Evolutionary conservation across 768 basidiomycete species (phyloP).

Genomic region (Auriscalpium vulgare): DNA sequence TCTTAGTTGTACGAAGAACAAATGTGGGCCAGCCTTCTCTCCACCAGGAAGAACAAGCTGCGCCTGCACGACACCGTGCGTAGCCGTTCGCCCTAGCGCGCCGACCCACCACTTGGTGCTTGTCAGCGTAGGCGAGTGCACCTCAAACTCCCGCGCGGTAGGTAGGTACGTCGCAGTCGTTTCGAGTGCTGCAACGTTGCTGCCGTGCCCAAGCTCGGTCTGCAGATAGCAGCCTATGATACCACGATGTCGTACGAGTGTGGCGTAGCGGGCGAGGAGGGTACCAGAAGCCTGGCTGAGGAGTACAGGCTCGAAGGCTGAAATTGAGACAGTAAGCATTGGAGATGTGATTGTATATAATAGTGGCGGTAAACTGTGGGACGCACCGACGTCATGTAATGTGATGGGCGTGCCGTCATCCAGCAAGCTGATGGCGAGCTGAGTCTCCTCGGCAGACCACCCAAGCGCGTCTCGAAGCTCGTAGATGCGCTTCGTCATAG

Average conservation of each 20-base stretch:
- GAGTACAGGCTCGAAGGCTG: conserved; percentile 63
- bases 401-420: conserved; percentile 47
- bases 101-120: conserved; percentile 84
- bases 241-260: conserved; percentile 42
- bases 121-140: conserved; percentile 67
- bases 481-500: conserved; percentile 45
- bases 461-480: conserved; percentile 48
- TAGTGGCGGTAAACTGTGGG: conserved; percentile 16
- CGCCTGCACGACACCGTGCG: conserved; percentile 71
- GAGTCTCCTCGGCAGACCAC: conserved; percentile 45
- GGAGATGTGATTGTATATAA: too few species aligned
- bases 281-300: conserved; percentile 49
- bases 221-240: conserved; percentile 69
- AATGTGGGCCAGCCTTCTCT: conserved; percentile 59
- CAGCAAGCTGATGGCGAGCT: conserved; percentile 36
- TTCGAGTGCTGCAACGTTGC: conserved; percentile 60
- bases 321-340: conserved; percentile 3
- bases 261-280: conserved; percentile 44
- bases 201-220: conserved; percentile 75
- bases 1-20: conserved; percentile 67
- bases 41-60: conserved; percentile 58
- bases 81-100: conserved; percentile 60
- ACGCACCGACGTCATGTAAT: conserved; percentile 30
- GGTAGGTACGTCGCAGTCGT: conserved; percentile 74
- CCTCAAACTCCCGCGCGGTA: conserved; percentile 58